Percentiles rank a stretch among this genome's conserved stretches.
Evolutionary conservation across 2,329 filamentous ascomycete genomes (phyloP).

Genomic region (Beauveria pseudobassiana): DNA sequence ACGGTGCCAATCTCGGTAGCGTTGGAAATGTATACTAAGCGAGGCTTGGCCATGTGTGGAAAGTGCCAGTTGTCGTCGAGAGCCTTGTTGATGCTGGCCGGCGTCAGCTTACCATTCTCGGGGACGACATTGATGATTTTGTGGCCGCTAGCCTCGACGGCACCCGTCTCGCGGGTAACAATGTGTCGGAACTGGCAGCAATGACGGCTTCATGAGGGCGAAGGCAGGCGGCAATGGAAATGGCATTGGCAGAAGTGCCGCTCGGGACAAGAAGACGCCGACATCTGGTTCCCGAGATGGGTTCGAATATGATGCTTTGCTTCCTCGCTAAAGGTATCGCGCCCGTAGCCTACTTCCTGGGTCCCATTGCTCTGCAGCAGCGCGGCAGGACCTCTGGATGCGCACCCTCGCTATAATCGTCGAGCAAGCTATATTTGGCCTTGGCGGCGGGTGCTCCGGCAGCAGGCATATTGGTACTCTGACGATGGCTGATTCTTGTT

Average conservation of each 20-base stretch:
- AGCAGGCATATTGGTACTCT: slow-evolving; percentile 6
- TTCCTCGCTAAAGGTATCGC: slow-evolving; percentile 34
- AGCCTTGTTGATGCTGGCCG: slow-evolving; percentile 31
- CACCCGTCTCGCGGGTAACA: slow-evolving; percentile 41
- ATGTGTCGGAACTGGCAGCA: slow-evolving; percentile 42
- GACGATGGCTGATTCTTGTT: neutral
- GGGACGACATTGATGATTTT: slow-evolving; percentile 42
- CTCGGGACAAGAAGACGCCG: slow-evolving; percentile 43
- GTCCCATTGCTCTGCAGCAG: slow-evolving; percentile 35
- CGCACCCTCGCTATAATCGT: slow-evolving; percentile 45
- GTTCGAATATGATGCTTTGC: slow-evolving; percentile 34
- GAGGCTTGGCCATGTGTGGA: slow-evolving; percentile 43
- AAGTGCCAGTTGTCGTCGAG: slow-evolving; percentile 42
- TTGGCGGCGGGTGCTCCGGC: slow-evolving; percentile 8
- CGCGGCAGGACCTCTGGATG: slow-evolving; percentile 40
- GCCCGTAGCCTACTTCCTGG: slow-evolving; percentile 40
- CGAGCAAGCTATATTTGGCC: slow-evolving; percentile 36
- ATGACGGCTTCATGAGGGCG: slow-evolving; percentile 44
- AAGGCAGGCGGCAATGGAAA: slow-evolving; percentile 43
- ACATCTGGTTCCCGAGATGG: slow-evolving; percentile 31
- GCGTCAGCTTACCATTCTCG: slow-evolving; percentile 39
- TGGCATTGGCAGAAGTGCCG: slow-evolving; percentile 44
- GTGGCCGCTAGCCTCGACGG: slow-evolving; percentile 43
- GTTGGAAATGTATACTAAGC: slow-evolving; percentile 45
- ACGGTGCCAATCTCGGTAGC: slow-evolving; percentile 43